These are phyloP conservation scores for Trichosanthes cucumerina DNA, from an alignment of 306 rosid genomes.

Conservation along the genomic window DNA sequence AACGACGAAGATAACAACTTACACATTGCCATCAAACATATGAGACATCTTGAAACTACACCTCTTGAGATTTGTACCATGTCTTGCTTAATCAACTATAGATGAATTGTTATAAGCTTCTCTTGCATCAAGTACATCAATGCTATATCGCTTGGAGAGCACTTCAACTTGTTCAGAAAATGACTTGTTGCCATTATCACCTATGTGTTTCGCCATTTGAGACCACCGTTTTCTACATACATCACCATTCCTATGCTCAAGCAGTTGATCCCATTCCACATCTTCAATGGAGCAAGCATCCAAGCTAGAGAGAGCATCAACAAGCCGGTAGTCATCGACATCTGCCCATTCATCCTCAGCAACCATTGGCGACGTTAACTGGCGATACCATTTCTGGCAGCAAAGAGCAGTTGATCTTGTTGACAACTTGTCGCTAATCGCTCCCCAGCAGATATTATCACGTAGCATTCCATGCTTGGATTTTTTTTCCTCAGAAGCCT, in stretches of 20 bases:
- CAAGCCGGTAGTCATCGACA: slow-evolving; percentile 56
- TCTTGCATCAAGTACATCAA: slow-evolving; percentile 45
- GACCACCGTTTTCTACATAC: slow-evolving; percentile 66
- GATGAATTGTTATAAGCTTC: slow-evolving; percentile 44
- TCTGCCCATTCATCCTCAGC: slow-evolving; percentile 46
- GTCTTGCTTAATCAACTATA: slow-evolving; percentile 18
- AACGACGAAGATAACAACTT: background rate
- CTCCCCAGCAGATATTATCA: slow-evolving; percentile 74
- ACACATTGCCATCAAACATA: background rate
- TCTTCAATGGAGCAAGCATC: slow-evolving; percentile 64
- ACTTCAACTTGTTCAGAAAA: slow-evolving; percentile 67
- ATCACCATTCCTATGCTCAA: slow-evolving; percentile 63
- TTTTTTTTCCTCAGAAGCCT: slow-evolving; percentile 42
- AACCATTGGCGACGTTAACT: slow-evolving; percentile 56
- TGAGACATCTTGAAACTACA: background rate
- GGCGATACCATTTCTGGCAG: slow-evolving; percentile 58
- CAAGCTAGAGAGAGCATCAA: slow-evolving; percentile 41
- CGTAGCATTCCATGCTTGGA: slow-evolving; percentile 59
- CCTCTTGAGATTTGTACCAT: background rate
- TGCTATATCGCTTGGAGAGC: slow-evolving; percentile 45
- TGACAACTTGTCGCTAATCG: slow-evolving; percentile 35
- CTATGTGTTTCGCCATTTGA: slow-evolving; percentile 55
- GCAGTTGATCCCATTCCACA: slow-evolving; percentile 73
- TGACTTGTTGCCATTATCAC: slow-evolving; percentile 41
- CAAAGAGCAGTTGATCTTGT: slow-evolving; percentile 32